Percentiles rank a stretch among this genome's conserved stretches.
Evolutionary conservation across 2,329 filamentous ascomycete genomes (phyloP).

Genomic region (Lizonia empirigonia): DNA sequence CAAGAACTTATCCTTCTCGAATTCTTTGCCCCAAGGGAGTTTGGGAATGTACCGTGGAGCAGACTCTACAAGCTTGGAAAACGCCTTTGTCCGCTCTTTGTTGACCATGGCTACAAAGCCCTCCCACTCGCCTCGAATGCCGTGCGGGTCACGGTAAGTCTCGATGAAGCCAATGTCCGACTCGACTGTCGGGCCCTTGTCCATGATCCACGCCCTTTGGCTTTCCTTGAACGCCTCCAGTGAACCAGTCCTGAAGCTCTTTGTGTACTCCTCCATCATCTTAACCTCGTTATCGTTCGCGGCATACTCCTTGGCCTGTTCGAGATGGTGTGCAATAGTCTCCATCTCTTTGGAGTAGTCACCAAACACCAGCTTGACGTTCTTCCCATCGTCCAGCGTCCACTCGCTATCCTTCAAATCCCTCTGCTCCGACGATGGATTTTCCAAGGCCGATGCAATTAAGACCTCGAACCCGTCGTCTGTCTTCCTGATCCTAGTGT

Average conservation of each 20-base stretch:
- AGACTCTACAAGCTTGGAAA: slow-evolving; percentile 80
- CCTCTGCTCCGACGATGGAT: slow-evolving; percentile 47
- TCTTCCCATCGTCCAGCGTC: slow-evolving; percentile 55
- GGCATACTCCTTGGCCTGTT: slow-evolving; percentile 55
- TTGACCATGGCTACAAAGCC: slow-evolving; percentile 72
- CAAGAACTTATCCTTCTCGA: slow-evolving; percentile 95
- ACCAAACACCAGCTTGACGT: slow-evolving; percentile 53
- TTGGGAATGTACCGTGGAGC: slow-evolving; percentile 85
- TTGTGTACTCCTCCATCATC: slow-evolving; percentile 56
- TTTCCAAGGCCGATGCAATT: slow-evolving; percentile 54
- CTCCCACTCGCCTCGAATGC: slow-evolving; percentile 60
- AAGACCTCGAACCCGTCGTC: slow-evolving; percentile 54
- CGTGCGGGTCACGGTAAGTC: slow-evolving; percentile 61
- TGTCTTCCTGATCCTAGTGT: slow-evolving; percentile 56
- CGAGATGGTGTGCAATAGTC: slow-evolving; percentile 53
- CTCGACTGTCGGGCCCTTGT: slow-evolving; percentile 59
- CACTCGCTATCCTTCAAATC: slow-evolving; percentile 55
- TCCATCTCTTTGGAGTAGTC: slow-evolving; percentile 55
- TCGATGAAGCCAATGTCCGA: slow-evolving; percentile 61
- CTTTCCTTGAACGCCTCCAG: slow-evolving; percentile 58
- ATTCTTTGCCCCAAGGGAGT: slow-evolving; percentile 84
- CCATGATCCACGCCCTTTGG: slow-evolving; percentile 60
- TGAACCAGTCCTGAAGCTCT: slow-evolving; percentile 57
- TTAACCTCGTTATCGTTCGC: slow-evolving; percentile 52
- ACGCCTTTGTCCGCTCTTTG: slow-evolving; percentile 85